Percentiles rank a stretch among this genome's conserved stretches.
These are phyloP conservation scores for Phellinidium pouzarii DNA, from an alignment of 1,284 basidiomycete species.

Conservation along the genomic window DNA sequence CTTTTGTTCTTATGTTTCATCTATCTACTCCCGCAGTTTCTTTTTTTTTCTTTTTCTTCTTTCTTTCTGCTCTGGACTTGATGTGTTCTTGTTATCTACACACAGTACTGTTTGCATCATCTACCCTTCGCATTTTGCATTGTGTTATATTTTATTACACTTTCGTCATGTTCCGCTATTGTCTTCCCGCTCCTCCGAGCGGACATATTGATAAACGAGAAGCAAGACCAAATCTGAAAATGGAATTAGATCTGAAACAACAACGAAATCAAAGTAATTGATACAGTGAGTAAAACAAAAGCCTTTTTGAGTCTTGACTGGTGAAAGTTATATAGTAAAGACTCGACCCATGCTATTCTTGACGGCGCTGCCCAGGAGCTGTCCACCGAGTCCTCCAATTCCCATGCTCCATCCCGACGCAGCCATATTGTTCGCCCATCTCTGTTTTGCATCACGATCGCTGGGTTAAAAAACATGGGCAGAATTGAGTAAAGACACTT, in stretches of 20 bases:
- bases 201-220: conserved; percentile 5
- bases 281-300: not conserved
- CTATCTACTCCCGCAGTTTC: conserved; percentile 6
- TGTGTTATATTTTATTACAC: conserved; percentile 18
- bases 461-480: conserved; percentile 37
- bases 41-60: conserved; percentile 3
- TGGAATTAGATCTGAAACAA: too few species aligned
- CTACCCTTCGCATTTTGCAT: conserved; percentile 6
- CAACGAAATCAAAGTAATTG: not conserved
- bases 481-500: not conserved
- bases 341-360: conserved; percentile 76
- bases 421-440: conserved; percentile 69
- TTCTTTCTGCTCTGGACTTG: not conserved
- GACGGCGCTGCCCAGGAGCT: conserved; percentile 71
- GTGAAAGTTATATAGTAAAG: conserved; percentile 33
- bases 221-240: not conserved
- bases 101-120: conserved; percentile 16
- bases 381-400: conserved; percentile 71
- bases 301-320: not conserved
- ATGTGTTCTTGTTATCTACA: not conserved
- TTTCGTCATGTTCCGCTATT: conserved; percentile 6
- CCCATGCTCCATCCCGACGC: conserved; percentile 57
- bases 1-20: conserved; percentile 1
- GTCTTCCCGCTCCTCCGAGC: conserved; percentile 10
- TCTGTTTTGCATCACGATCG: conserved; percentile 82